These are phyloP conservation scores for Lumnitzera littorea DNA, from an alignment of 345 rosid species.

Conservation along the genomic window DNA sequence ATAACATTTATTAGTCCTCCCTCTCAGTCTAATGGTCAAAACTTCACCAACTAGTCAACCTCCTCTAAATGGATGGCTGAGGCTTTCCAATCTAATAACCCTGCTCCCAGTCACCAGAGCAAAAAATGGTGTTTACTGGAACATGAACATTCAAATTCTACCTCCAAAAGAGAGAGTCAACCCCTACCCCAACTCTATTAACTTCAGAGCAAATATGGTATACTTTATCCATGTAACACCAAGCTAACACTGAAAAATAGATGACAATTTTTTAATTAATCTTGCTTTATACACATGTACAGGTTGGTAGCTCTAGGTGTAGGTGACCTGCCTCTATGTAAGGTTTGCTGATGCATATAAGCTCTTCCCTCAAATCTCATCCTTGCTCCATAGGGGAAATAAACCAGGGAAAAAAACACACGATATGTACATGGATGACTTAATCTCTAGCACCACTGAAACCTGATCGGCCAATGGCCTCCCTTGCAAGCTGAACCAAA, in stretches of 20 bases:
- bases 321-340: conserved; percentile 11
- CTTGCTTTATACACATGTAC: conserved; percentile 49
- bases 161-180: conserved; percentile 9
- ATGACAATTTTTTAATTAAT: conserved; percentile 25
- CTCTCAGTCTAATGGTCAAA: conserved; percentile 5
- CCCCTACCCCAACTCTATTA: conserved; percentile 13
- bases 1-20: conserved; percentile 15
- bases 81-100: conserved; percentile 16
- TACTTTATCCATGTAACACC: conserved; percentile 15
- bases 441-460: conserved; percentile 35
- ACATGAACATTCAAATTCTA: conserved; percentile 10
- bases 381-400: conserved; percentile 7
- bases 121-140: conserved; percentile 12
- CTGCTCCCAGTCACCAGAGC: conserved; percentile 22
- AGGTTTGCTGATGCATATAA: conserved; percentile 12
- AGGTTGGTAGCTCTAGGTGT: conserved; percentile 13
- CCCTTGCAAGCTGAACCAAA: conserved; percentile 50
- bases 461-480: conserved; percentile 36
- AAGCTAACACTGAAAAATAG: conserved; percentile 8
- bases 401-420: conserved; percentile 4
- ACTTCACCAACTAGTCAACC: conserved; percentile 13
- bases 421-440: conserved; percentile 13
- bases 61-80: conserved; percentile 33
- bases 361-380: conserved; percentile 1
- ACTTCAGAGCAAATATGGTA: conserved; percentile 14